A percentile compares a stretch with the other conserved stretches of the same genome.
These are phyloP conservation scores for Plasmodium coatneyi DNA, from an alignment of 169 alveolate species.

Conservation along the genomic window DNA sequence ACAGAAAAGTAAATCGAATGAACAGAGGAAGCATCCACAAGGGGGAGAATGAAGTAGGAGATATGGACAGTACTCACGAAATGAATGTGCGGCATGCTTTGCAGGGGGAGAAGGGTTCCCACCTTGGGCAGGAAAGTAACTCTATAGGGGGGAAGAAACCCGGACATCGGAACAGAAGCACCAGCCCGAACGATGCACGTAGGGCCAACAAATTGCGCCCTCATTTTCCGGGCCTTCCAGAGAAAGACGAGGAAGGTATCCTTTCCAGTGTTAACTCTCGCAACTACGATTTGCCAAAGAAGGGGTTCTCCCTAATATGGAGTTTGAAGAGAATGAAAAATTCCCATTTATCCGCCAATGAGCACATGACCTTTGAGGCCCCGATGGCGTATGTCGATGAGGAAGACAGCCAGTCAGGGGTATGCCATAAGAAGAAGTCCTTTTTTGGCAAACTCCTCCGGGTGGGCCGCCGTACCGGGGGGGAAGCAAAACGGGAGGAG, in stretches of 20 bases:
- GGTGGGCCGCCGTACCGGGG: not conserved
- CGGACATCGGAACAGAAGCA: not conserved
- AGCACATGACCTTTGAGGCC: slow-evolving; percentile 38
- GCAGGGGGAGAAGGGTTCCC: not conserved
- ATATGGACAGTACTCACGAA: not conserved
- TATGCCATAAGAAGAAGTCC: slow-evolving; percentile 14
- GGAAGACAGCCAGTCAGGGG: not conserved
- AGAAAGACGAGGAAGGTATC: not conserved
- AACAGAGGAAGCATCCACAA: not conserved
- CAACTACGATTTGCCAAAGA: slow-evolving; percentile 64
- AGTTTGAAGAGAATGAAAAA: slow-evolving; percentile 46
- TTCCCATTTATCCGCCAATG: slow-evolving; percentile 37
- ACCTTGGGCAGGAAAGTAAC: not conserved
- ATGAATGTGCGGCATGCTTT: not conserved
- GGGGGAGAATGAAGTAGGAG: not conserved
- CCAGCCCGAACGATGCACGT: not conserved
- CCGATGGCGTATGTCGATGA: not conserved
- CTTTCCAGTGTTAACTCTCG: not conserved
- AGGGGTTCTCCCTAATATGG: slow-evolving; percentile 68
- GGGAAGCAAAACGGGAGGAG: not conserved
- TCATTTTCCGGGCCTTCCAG: not conserved
- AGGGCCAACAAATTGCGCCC: not conserved
- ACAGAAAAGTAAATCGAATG: too few relatives aligned
- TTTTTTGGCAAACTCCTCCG: slow-evolving; percentile 28
- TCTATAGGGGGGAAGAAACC: not conserved